These are phyloP conservation scores for Coemansia sp. DNA, from an alignment of 192 early-diverging fungal species.

Conservation along the genomic window DNA sequence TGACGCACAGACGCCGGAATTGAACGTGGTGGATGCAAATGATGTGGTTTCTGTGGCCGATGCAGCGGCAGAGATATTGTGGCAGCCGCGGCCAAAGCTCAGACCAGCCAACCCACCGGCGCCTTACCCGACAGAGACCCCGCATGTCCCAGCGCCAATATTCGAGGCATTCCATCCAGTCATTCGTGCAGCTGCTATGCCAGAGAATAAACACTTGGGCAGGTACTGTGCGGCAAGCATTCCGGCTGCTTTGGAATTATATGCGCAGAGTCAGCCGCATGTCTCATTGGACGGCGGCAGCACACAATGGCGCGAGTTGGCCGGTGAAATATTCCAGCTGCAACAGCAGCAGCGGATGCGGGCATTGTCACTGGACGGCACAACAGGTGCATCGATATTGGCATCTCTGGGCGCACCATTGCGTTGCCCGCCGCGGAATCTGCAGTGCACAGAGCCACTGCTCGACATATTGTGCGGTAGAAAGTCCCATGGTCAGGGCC, in stretches of 20 bases:
- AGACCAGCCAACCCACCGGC: conserved; percentile 23
- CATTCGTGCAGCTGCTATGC: too few species aligned
- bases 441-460: conserved; percentile 32
- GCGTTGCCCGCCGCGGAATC: conserved; percentile 16
- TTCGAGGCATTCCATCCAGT: conserved; percentile 7
- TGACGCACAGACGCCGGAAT: background rate
- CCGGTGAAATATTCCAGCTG: background rate
- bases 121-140: conserved; percentile 27
- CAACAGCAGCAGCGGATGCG: conserved; percentile 8
- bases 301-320: conserved; percentile 17
- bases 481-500: background rate
- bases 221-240: background rate
- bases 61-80: background rate
- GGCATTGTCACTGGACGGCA: background rate
- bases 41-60: background rate
- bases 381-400: background rate
- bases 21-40: background rate
- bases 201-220: background rate
- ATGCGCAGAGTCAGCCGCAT: background rate
- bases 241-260: background rate
- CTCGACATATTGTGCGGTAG: conserved; percentile 15
- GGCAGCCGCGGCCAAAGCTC: conserved; percentile 9
- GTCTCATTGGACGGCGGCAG: conserved; percentile 10
- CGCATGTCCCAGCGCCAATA: conserved; percentile 32
- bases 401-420: background rate